Evolutionary conservation across 169 alveolate genomes (phyloP).

Genomic region (Fabrea salina): DNA sequence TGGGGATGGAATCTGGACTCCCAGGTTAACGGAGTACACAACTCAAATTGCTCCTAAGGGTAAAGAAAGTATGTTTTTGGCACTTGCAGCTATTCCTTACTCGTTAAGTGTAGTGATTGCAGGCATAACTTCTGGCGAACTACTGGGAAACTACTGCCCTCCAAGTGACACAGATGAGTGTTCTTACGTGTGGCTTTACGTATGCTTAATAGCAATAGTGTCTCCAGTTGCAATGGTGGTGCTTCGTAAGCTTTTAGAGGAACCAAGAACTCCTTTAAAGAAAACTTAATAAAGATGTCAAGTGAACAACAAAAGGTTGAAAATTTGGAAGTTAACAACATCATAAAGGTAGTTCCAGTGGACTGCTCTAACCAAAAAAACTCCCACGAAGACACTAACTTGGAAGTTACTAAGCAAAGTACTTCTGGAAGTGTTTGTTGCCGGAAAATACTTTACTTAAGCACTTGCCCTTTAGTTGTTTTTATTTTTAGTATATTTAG

Average conservation of each 20-base stretch:
- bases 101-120: conserved; percentile 8
- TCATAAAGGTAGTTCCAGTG: no score
- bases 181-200: conserved; percentile 33
- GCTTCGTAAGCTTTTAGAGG: conserved; percentile 1
- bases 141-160: conserved; percentile 40
- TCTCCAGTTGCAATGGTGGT: conserved; percentile 16
- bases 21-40: conserved; percentile 50
- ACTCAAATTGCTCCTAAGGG: conserved; percentile 43
- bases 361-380: no score
- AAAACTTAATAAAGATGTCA: no score
- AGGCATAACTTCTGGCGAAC: conserved; percentile 28
- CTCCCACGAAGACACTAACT: no score
- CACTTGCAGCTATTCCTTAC: conserved; percentile 40
- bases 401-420: no score
- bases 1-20: conserved; percentile 53
- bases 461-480: no score
- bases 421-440: no score
- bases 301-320: no score
- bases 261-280: no score
- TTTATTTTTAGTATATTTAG: no score
- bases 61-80: conserved; percentile 52
- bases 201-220: not conserved
- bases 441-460: no score
- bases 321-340: no score
- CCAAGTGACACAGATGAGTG: conserved; percentile 27